Conservation (phyloP, 2,329 filamentous ascomycete species). For the Trichoderma endophyticum region DNA sequence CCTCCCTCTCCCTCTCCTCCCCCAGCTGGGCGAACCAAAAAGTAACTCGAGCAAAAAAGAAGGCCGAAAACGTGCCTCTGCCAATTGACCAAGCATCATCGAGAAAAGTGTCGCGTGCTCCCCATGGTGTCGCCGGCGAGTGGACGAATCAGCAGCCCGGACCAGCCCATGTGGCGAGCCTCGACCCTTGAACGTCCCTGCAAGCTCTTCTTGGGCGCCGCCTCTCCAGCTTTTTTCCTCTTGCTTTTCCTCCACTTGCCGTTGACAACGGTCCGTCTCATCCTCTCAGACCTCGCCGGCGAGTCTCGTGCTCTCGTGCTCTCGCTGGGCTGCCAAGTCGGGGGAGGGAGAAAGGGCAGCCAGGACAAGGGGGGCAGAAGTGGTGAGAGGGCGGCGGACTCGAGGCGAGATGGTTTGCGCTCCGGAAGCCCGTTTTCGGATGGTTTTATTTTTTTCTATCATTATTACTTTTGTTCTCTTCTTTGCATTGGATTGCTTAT, state of each 20-base stretch:
- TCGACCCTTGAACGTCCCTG: constrained; percentile 1
- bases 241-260: constrained; percentile 1
- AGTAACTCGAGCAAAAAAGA: background rate
- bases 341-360: background rate
- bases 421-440: background rate
- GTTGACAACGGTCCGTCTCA: background rate
- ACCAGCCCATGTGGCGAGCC: constrained; percentile 33
- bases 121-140: constrained; percentile 19
- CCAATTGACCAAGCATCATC: constrained; percentile 43
- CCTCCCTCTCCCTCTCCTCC: background rate
- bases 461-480: background rate
- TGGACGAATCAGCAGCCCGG: constrained; percentile 34
- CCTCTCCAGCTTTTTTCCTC: background rate
- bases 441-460: background rate
- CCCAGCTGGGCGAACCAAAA: background rate
- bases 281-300: constrained; percentile 13
- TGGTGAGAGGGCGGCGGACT: background rate
- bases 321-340: background rate
- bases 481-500: background rate
- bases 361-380: background rate
- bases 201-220: background rate
- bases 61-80: constrained; percentile 7
- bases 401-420: background rate
- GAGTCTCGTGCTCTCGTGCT: constrained; percentile 15
- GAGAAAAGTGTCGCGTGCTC: constrained; percentile 44